Conservation (phyloP, 257 asterid genomes). For the Salvia miltiorrhiza region DNA sequence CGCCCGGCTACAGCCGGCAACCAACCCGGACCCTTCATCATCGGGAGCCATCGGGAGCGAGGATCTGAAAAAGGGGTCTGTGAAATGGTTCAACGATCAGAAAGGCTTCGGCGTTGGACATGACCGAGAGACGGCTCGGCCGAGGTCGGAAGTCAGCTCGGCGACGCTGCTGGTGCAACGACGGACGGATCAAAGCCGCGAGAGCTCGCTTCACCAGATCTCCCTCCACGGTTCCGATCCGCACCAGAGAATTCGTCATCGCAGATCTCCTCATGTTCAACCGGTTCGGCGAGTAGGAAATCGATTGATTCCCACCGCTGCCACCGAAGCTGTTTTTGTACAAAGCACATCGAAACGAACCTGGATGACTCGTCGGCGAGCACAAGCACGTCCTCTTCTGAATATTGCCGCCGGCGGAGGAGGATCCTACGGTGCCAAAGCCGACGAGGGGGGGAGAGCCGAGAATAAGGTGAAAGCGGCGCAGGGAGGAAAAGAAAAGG, state of each 20-base stretch:
- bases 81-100: too few relatives aligned
- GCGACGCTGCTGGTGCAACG: slow-evolving; percentile 76
- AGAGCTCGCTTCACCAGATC: slow-evolving; percentile 73
- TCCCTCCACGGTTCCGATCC: slow-evolving; percentile 80
- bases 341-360: slow-evolving; percentile 84
- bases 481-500: too few relatives aligned
- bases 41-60: too few relatives aligned
- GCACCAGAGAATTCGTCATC: slow-evolving; percentile 81
- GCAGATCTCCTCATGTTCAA: slow-evolving; percentile 84
- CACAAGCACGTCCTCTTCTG: slow-evolving; percentile 79
- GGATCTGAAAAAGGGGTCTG: too few relatives aligned
- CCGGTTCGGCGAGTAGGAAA: slow-evolving; percentile 54
- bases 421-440: too few relatives aligned
- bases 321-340: slow-evolving; percentile 54
- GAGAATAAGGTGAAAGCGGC: too few relatives aligned
- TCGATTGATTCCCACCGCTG: slow-evolving; percentile 29
- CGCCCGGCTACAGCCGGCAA: too few relatives aligned
- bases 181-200: slow-evolving; percentile 71
- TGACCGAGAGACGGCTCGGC: slow-evolving; percentile 71
- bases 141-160: slow-evolving; percentile 51
- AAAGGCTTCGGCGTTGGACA: slow-evolving; percentile 54
- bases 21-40: too few relatives aligned
- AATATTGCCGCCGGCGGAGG: slow-evolving; percentile 22
- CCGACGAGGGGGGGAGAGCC: too few relatives aligned
- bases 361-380: slow-evolving; percentile 91